Evolutionary conservation across 2,329 filamentous ascomycete genomes (phyloP), one percentile per base, ranked within the genome.

Genomic region (Coniochaeta ligniaria): DNA sequence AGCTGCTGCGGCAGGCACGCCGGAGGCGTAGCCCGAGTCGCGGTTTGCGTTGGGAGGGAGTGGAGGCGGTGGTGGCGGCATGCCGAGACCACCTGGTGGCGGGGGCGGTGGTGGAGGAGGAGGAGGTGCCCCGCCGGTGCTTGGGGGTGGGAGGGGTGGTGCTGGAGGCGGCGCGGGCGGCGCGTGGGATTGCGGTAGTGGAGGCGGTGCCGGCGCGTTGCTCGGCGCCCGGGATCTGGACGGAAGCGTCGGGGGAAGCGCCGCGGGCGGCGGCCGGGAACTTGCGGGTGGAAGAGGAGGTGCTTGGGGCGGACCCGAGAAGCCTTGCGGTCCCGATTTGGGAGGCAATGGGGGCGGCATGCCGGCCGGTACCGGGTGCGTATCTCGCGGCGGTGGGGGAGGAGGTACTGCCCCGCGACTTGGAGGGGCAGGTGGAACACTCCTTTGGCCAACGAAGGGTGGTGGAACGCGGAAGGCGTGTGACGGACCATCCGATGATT

Each of bases 381-480:
- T 71, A 60, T 73, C 69, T 63, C 76, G 72, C 36, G 78, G 80
- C 17, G 87, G 84, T 3, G 86, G 89, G 11, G 90, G 89, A 35
- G 90, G 90, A 63, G 91, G 91, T 20, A 88, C 85, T 41, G 87
- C 79, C 33, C 84, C 85, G 65, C 90, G 86, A 71, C 82, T 86
- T 41, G 90, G 90, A 26, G 91, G 88, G 57, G 89, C 87, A n/a
- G 91, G 90, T 43, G 90, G 88, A n/a, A 80, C 79, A 50, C 84
- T 84, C 63, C 84, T 76, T 67, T 88, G 85, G 54, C 89, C 88
- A 57, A 82, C 70, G 69, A 96, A 96, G 2, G 91, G 86, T 7
- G 93, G 92, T 60, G 93, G 92, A 6, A 96, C 91, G 36, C 83
- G 85, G 69, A 91, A 92, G 65, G 80, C 88, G 59, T 83, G 80